A percentile compares a stretch with the other conserved stretches of the same genome.
Evolutionary conservation across 768 basidiomycete genomes (phyloP).

Genomic region (Boletus pseudo-olivaceus): DNA sequence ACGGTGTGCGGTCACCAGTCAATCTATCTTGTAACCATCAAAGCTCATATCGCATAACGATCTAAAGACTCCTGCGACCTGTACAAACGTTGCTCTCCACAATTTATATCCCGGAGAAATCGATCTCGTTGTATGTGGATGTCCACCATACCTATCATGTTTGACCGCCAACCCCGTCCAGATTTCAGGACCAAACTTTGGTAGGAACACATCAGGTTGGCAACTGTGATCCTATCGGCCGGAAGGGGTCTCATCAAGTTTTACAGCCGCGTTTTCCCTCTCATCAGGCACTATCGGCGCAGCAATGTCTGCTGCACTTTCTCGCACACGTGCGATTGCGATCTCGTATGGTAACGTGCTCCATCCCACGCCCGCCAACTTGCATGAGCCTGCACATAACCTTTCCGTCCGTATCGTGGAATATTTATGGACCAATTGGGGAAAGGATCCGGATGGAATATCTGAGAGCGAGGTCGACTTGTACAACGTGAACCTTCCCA

Average conservation of each 20-base stretch:
- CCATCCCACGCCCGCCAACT: constrained; percentile 58
- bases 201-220: constrained; percentile 78
- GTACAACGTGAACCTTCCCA: constrained; percentile 85
- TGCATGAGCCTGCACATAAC: constrained; percentile 68
- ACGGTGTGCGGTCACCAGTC: constrained; percentile 53
- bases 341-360: constrained; percentile 82
- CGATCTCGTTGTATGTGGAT: constrained; percentile 73
- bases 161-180: constrained; percentile 24
- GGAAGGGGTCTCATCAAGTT: not conserved
- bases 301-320: constrained; percentile 75
- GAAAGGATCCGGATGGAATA: constrained; percentile 55
- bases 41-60: constrained; percentile 4
- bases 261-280: constrained; percentile 75
- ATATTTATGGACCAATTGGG: constrained; percentile 85
- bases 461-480: constrained; percentile 69
- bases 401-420: constrained; percentile 65
- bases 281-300: constrained; percentile 94
- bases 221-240: constrained; percentile 1
- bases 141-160: not conserved
- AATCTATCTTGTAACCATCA: constrained; percentile 3
- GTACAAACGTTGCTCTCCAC: constrained; percentile 85
- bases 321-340: constrained; percentile 73
- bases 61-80: constrained; percentile 82
- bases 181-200: constrained; percentile 86
- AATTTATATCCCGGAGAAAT: constrained; percentile 83